Evolutionary conservation across 2,329 filamentous ascomycete species (phyloP), one percentile per base, ranked within the genome.

Genomic region (Tolypocladium ovalisporum): DNA sequence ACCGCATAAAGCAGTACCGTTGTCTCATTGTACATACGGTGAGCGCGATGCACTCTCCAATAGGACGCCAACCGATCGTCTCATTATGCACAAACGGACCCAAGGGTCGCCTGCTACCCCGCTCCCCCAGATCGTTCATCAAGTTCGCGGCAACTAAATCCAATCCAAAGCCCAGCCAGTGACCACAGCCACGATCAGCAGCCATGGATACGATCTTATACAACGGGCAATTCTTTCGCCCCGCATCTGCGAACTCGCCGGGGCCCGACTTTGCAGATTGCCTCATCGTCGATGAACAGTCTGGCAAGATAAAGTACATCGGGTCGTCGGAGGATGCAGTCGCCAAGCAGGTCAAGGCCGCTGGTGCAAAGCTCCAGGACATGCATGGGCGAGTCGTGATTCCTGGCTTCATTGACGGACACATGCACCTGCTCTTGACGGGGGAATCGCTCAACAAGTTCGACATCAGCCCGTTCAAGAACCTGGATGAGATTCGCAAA

Each of bases 351-450:
- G 55, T 52, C 34, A 47, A 35, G 32, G 37, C 32, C 10, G 54
- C 55, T 3, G 57, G 57, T 8, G 57, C 59, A 13, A 13, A 52
- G 37, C 27, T 56, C n/a, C 37, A 56, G 4, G 57, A 59, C 55
- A 57, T 60, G 59, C 32, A 54, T 15, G 53, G 47, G 12, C 54
- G 57, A 9, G 29, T 59, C 7, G 29, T 64, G 4, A 61, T 76
- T 1, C 73, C 75, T 2, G 70, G 73, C 1, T 76, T 76, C 62
- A 72, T 76, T 27, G 74, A 77, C 60, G 72, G 71, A 2, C 75
- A 77, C 55, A 75, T 74, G 68, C 75, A 77, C 60, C 68, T 77
- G 17, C 63, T 77, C 1, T 63, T 74, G 15, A 67, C 76, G 8
- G 75, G 75, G n/a, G 27, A 51, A 19, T 32, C 47, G 47, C 47